Percentiles rank a stretch among this genome's conserved stretches.
Conservation (phyloP, 2,329 filamentous ascomycete species). For the Pseudonectria foliicola region DNA sequence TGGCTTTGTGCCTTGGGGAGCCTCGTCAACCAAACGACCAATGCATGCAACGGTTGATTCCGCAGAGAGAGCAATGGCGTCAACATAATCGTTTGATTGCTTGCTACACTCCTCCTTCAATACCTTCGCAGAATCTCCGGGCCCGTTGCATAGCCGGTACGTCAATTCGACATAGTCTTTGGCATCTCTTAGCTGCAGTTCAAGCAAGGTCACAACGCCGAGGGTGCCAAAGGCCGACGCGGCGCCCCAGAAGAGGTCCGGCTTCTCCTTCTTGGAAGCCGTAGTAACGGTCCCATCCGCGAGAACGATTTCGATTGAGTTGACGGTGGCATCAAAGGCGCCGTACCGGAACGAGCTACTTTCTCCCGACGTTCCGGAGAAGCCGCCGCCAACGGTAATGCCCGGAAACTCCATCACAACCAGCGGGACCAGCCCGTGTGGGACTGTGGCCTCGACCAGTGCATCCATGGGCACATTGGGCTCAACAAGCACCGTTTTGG, state of each 20-base stretch:
- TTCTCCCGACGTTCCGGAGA: slow-evolving; percentile 59
- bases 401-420: slow-evolving; percentile 67
- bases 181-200: slow-evolving; percentile 51
- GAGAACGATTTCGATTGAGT: slow-evolving; percentile 57
- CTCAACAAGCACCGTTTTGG: slow-evolving; percentile 56
- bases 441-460: slow-evolving; percentile 51
- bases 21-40: slow-evolving; percentile 47
- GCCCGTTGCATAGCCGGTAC: slow-evolving; percentile 41
- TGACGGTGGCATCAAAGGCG: slow-evolving; percentile 56
- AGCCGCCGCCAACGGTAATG: slow-evolving; percentile 64
- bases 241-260: slow-evolving; percentile 58
- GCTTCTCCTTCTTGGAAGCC: slow-evolving; percentile 45
- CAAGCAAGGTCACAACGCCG: slow-evolving; percentile 58
- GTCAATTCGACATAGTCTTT: slow-evolving; percentile 49
- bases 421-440: slow-evolving; percentile 50
- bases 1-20: slow-evolving; percentile 27
- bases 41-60: slow-evolving; percentile 52
- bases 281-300: slow-evolving; percentile 50
- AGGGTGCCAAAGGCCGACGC: slow-evolving; percentile 60
- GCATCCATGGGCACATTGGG: slow-evolving; percentile 64
- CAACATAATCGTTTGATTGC: slow-evolving; percentile 54
- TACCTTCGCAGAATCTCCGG: slow-evolving; percentile 31
- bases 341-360: slow-evolving; percentile 62
- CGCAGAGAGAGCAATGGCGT: slow-evolving; percentile 57
- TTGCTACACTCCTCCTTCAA: slow-evolving; percentile 37